A percentile compares a stretch with the other conserved stretches of the same genome.
Evolutionary conservation across 306 rosid species (phyloP).

Genomic region (Inga leiocalycina): DNA sequence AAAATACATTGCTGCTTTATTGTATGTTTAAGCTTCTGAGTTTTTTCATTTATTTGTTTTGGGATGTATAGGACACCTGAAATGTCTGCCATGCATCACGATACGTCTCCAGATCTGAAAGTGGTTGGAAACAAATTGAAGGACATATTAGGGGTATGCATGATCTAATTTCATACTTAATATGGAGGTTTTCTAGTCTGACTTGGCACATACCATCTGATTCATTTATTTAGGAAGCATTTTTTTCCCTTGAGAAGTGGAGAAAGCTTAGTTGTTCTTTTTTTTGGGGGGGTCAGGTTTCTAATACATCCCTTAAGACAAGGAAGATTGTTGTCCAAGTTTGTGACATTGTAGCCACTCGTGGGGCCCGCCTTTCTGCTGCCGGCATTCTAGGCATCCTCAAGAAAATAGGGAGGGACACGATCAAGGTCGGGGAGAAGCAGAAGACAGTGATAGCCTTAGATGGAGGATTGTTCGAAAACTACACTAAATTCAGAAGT

Average conservation of each 20-base stretch:
- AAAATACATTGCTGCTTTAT: not conserved
- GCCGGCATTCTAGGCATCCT: conserved; percentile 84
- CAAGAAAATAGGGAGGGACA: conserved; percentile 88
- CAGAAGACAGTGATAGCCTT: conserved; percentile 79
- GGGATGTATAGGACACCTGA: conserved; percentile 76
- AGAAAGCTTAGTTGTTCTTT: conserved; percentile 7
- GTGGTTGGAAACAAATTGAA: conserved; percentile 74
- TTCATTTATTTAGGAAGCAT: not conserved
- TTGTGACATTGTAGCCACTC: conserved; percentile 78
- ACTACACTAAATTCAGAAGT: conserved; percentile 70
- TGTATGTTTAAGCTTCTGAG: conserved; percentile 9
- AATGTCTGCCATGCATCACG: conserved; percentile 94
- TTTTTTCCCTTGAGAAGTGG: not conserved
- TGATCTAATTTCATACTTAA: not conserved
- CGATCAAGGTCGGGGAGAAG: conserved; percentile 60
- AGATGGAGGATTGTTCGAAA: conserved; percentile 96
- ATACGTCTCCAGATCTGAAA: conserved; percentile 77
- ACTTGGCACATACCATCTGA: not conserved
- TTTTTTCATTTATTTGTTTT: conserved; percentile 5
- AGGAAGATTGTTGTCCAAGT: conserved; percentile 65
- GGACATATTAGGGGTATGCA: conserved; percentile 74
- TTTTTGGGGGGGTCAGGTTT: conserved; percentile 45
- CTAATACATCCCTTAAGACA: conserved; percentile 69
- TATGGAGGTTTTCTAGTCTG: not conserved
- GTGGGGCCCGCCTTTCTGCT: conserved; percentile 89